phyloP scores from a whole-genome alignment of 2,329 filamentous ascomycete genomes.

The Alternaria consortialis region DNA sequence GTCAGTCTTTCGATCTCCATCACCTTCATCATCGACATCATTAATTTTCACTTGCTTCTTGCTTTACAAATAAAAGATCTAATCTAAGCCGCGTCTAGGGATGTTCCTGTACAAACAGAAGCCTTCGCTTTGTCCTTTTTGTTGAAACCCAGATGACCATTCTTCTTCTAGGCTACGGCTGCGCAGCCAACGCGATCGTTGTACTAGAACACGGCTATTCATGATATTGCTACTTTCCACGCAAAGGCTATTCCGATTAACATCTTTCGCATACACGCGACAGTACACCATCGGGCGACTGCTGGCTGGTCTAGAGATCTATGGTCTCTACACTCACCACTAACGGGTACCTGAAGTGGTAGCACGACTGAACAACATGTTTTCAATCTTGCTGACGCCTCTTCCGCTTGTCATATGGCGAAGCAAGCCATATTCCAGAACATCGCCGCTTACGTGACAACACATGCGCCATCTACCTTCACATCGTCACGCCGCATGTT shows the following conservation, averaged over 20 bases:
- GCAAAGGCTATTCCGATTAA: rapidly evolving
- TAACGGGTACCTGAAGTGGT: not conserved
- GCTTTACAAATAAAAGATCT: not conserved
- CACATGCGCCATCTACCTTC: not conserved
- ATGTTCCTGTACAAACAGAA: not conserved
- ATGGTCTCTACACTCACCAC: not conserved
- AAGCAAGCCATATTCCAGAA: not conserved
- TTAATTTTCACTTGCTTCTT: not conserved
- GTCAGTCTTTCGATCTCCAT: not conserved
- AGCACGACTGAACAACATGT: not conserved
- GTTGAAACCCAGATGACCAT: not conserved
- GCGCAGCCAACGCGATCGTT: not conserved
- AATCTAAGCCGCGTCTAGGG: not conserved
- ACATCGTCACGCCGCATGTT: conserved; percentile 29
- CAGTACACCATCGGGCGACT: not conserved
- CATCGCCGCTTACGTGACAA: not conserved
- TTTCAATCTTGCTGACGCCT: not conserved
- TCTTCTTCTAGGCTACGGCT: not conserved
- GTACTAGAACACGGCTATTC: not conserved
- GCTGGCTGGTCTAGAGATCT: not conserved
- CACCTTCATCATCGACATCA: not conserved
- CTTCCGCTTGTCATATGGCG: not conserved
- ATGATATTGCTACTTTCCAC: not conserved
- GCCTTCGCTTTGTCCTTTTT: not conserved
- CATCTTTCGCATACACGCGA: not conserved